Evolutionary conservation across 495 filamentous ascomycete genomes (phyloP), one percentile per base, ranked within the genome.

Genomic region (Aspergillus kassunensis): DNA sequence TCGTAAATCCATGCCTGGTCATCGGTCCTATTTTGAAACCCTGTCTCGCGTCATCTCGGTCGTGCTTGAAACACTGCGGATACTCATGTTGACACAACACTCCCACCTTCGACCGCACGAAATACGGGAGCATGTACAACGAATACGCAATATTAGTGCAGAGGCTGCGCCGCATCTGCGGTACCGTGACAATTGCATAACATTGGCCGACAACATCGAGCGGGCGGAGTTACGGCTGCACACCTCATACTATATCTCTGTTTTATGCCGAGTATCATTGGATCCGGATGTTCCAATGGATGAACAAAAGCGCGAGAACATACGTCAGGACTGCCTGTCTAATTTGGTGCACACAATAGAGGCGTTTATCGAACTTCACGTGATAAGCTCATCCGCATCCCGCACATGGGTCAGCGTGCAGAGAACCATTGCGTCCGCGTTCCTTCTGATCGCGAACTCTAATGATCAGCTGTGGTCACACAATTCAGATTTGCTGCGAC

Each of bases 241-340:
- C 54, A 72, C 74, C 2, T 81, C 78, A 1, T 84, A 83, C 60
- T 75, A 80, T 43, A 72, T 75, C 24, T 83, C 81, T 6, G 74
- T 82, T 31, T 63, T 84, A 25, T 82, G 80, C 55, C 76, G 80
- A 8, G 73, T 76, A 11, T 77, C 80, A 0, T 67, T 84, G 44
- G 78, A 77, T 39, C 73, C 75, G 11, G 72, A 72, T 45, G 60
- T 60, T 3, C 57, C 62, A 29, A 31, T 72, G 37, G 62, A 67
- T 21, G 65, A 66, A 1, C 55, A 69, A 2, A 63, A 64, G 15
- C 65, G 67, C 13, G 58, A 56, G 12, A 27, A 64, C 12, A 66
- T 83, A 49, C 73, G 73, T 10, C 68, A 73, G 36, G 72, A 76
- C 13, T 77, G 74, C 39, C 54, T 78, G 33, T 42, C 40, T 12